Evolutionary conservation across 2,329 filamentous ascomycete genomes (phyloP).

Genomic region (Ophiostoma sp.): DNA sequence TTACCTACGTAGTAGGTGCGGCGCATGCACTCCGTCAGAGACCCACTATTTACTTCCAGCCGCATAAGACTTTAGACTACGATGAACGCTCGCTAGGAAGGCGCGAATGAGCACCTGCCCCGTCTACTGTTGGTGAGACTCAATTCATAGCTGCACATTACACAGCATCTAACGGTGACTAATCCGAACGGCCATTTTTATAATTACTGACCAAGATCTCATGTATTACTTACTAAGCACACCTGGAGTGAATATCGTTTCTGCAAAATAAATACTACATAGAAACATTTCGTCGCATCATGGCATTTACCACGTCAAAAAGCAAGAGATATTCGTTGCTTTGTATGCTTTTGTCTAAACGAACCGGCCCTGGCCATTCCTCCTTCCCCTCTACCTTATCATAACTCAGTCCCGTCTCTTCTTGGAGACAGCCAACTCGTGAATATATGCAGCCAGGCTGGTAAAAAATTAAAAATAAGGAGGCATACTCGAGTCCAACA

Average conservation of each 20-base stretch:
- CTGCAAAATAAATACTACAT: too few species aligned
- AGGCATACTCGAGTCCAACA: not conserved
- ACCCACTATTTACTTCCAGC: slow-evolving; percentile 1
- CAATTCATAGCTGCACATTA: not conserved
- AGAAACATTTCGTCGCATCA: not conserved
- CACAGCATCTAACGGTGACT: not conserved
- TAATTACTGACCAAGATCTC: not conserved
- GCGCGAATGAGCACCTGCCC: not conserved
- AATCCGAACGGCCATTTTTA: not conserved
- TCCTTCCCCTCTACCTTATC: not conserved
- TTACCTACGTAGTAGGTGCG: not conserved
- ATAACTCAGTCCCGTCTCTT: not conserved
- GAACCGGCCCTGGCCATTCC: not conserved
- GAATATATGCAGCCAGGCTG: not conserved
- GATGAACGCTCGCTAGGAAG: not conserved
- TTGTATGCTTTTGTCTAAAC: slow-evolving; percentile 14
- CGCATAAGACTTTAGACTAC: not conserved
- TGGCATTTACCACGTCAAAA: not conserved
- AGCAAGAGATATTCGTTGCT: not conserved
- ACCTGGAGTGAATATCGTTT: too few species aligned
- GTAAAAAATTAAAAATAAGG: not conserved
- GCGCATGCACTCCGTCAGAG: not conserved
- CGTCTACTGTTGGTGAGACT: not conserved
- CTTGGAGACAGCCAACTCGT: not conserved
- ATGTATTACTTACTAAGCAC: not conserved